Conservation (phyloP, 768 basidiomycete species). For the Lanmaoa rubissima region DNA sequence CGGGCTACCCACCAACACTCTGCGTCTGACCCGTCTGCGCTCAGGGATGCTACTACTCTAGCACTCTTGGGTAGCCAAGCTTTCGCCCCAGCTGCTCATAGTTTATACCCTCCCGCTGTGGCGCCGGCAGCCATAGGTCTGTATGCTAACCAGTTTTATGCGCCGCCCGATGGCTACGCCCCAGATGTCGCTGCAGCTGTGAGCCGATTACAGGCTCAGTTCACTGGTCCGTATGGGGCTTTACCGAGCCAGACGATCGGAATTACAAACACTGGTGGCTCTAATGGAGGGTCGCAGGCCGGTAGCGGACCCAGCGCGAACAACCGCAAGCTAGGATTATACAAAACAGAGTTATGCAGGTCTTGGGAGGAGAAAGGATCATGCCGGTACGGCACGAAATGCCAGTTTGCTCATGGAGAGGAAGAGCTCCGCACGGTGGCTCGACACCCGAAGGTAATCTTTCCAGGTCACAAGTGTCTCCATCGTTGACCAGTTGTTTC, state of each 20-base stretch:
- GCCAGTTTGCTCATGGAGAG: constrained; percentile 92
- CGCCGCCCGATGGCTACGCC: constrained; percentile 54
- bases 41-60: constrained; percentile 69
- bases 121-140: constrained; percentile 52
- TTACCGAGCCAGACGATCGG: constrained; percentile 44
- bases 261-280: constrained; percentile 42
- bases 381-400: constrained; percentile 84
- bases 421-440: constrained; percentile 82
- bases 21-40: constrained; percentile 74
- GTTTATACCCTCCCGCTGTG: constrained; percentile 50
- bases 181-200: constrained; percentile 58
- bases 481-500: constrained; percentile 18
- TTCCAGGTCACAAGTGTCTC: neutral
- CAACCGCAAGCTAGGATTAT: constrained; percentile 85
- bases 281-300: constrained; percentile 25
- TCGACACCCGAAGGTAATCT: constrained; percentile 81
- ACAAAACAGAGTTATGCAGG: constrained; percentile 87
- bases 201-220: constrained; percentile 57
- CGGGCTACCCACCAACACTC: constrained; percentile 79
- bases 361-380: constrained; percentile 92
- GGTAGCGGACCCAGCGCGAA: constrained; percentile 81
- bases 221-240: constrained; percentile 52
- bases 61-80: constrained; percentile 58
- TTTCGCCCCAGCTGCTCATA: constrained; percentile 46
- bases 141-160: constrained; percentile 72